phyloP scores from a whole-genome alignment of 176 grass and related monocot genomes.

The Rhynchospora breviuscula region DNA sequence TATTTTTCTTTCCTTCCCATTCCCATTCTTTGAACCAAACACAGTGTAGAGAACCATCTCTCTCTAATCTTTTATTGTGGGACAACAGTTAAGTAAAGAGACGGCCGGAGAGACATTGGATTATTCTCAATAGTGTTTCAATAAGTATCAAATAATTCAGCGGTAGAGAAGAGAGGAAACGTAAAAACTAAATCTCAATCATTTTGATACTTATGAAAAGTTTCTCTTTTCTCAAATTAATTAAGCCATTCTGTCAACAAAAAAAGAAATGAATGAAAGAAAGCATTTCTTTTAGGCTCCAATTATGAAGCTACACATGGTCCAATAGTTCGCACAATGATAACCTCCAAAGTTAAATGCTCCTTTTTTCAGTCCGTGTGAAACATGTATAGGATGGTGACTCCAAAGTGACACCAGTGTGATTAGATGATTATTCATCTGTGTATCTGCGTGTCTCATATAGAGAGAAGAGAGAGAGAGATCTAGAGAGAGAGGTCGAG shows the following conservation, averaged over 20 bases:
- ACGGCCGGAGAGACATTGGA: no score
- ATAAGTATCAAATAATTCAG: not conserved
- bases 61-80: no score
- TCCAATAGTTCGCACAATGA: not conserved
- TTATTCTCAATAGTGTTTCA: not conserved
- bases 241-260: not conserved
- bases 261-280: not conserved
- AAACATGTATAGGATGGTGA: slow-evolving; percentile 6
- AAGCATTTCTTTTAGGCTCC: not conserved
- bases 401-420: not conserved
- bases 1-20: no score
- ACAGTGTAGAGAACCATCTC: no score
- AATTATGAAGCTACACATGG: not conserved
- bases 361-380: not conserved
- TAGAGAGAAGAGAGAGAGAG: not conserved
- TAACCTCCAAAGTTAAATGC: not conserved
- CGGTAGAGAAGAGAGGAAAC: not conserved
- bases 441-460: not conserved
- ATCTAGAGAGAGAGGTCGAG: not conserved
- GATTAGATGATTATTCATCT: not conserved
- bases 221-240: not conserved
- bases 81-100: no score
- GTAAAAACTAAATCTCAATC: not conserved
- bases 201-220: not conserved
- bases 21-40: no score